Evolutionary conservation across 768 basidiomycete species (phyloP), one percentile per base, ranked within the genome.

Genomic region (Hysterangium stoloniferum): DNA sequence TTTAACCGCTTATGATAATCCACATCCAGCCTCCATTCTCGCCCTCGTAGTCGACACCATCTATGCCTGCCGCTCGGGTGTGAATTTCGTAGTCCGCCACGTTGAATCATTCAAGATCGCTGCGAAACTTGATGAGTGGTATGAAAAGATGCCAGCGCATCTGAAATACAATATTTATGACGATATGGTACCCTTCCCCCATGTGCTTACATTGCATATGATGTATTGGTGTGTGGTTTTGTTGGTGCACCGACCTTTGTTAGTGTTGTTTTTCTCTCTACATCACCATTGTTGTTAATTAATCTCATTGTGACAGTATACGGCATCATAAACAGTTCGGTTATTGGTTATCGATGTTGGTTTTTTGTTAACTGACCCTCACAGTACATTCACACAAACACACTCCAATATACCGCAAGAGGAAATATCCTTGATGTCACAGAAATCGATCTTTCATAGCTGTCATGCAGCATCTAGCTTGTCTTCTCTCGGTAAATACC

Each of bases 141-240:
- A 82, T 60, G 64, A 84, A 31, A 78, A 80, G 28, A 73, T 90
- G 2, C 80, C 84, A 0, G 75, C 77, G 35, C 77, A 86, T 60
- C 65, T 90, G 27, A 77, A 81, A 33, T 79, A 77, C 57, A 82
- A 85, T 54, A 66, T 75, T 22, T 61, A 63, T 52, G 76, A 66
- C 61, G 64, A 65, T 17, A 61, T 64, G 13, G 61, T 70, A 17
- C 76, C 76, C 5, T 73, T 74, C 1, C 84, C 86, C 4, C 80
- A 86, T 56, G 66, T 86, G 22, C 66, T 89, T 50, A 84, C 82
- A 34, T 67, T 90, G 44, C 86, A 89, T 60, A 84, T 89, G 85
- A 83, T 86, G 59, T 89, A 88, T 59, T 90, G 87, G 87, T 86
- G 84, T 60, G 77, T 84, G 9, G 78, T 82, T 20, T 62, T 90